These are phyloP conservation scores for Sphaerulina musiva DNA, from an alignment of 2,329 filamentous ascomycete species.

Conservation along the genomic window DNA sequence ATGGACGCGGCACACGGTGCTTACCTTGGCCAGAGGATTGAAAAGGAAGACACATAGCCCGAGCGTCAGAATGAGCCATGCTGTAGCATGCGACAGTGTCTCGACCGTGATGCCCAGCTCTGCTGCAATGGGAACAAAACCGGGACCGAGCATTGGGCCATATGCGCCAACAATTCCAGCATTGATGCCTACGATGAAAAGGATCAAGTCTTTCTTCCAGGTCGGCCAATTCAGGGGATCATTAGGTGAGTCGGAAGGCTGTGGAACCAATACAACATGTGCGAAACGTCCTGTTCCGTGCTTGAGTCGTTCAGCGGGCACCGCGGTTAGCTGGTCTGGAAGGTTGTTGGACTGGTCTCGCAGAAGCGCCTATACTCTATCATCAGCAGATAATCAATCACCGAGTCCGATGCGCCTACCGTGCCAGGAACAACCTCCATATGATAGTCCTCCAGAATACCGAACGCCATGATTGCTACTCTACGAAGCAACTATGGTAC, in stretches of 20 bases:
- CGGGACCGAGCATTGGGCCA: conserved; percentile 48
- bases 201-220: conserved; percentile 44
- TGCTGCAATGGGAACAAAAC: conserved; percentile 43
- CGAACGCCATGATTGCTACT: conserved; percentile 38
- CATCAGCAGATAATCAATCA: not conserved
- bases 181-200: conserved; percentile 42
- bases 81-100: conserved; percentile 42
- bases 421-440: conserved; percentile 47
- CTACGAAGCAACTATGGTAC: not conserved
- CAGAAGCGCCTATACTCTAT: conserved; percentile 37
- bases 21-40: conserved; percentile 44
- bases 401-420: conserved; percentile 30
- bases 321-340: conserved; percentile 41
- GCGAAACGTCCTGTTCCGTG: conserved; percentile 30
- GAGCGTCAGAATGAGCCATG: conserved; percentile 46
- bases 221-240: conserved; percentile 46
- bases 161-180: conserved; percentile 47
- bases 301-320: conserved; percentile 37
- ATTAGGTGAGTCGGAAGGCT: conserved; percentile 46
- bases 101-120: conserved; percentile 42
- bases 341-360: conserved; percentile 41
- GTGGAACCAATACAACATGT: conserved; percentile 35
- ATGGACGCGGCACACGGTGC: too few relatives aligned
- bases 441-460: conserved; percentile 43
- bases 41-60: conserved; percentile 45